These are phyloP conservation scores for Populus deltoides DNA, from an alignment of 345 rosid genomes.

Conservation along the genomic window DNA sequence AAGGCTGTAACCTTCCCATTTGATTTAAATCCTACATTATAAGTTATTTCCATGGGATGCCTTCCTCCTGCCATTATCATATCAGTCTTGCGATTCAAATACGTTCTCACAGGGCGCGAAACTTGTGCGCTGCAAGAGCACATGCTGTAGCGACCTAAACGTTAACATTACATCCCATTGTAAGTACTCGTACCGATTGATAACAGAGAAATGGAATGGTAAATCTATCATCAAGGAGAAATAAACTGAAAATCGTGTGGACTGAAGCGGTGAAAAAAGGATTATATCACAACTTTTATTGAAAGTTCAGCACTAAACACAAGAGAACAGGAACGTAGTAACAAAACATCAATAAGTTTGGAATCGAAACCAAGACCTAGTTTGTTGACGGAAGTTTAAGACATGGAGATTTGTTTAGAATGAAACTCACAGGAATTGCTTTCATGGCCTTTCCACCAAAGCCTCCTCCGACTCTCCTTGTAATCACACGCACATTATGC, in stretches of 20 bases:
- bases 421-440: slow-evolving; percentile 68
- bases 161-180: background rate
- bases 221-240: too few relatives aligned
- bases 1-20: slow-evolving; percentile 80
- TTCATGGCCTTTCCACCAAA: slow-evolving; percentile 85
- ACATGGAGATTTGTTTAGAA: background rate
- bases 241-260: too few relatives aligned
- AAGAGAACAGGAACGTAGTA: too few relatives aligned
- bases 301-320: too few relatives aligned
- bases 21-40: slow-evolving; percentile 78
- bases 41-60: slow-evolving; percentile 87
- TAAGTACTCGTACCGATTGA: slow-evolving; percentile 1
- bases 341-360: too few relatives aligned
- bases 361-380: too few relatives aligned
- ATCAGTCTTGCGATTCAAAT: slow-evolving; percentile 71
- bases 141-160: slow-evolving; percentile 83
- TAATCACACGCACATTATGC: slow-evolving; percentile 74
- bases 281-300: too few relatives aligned
- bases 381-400: too few relatives aligned
- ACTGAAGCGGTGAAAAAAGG: too few relatives aligned
- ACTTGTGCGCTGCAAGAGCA: slow-evolving; percentile 68
- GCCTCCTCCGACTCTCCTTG: slow-evolving; percentile 91
- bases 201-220: background rate
- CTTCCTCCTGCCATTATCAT: slow-evolving; percentile 95
- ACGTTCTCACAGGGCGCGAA: slow-evolving; percentile 67